Conservation (phyloP, 441 rosid species). For the Jatropha multifida region DNA sequence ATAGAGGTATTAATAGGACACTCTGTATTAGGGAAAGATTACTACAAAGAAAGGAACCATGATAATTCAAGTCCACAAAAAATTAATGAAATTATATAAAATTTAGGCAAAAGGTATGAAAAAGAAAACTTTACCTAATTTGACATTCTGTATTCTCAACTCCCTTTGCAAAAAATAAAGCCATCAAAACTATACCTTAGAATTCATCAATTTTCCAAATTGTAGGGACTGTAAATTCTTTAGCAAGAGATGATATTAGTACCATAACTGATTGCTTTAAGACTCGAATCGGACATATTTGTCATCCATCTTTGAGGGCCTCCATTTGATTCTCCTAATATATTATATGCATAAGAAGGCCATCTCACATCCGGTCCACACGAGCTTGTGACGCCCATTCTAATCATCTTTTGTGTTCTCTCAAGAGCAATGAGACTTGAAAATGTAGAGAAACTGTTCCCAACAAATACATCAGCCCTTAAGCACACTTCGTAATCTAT, state of each 20-base stretch:
- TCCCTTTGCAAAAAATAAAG: constrained; percentile 19
- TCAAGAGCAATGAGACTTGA: constrained; percentile 88
- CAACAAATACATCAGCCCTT: constrained; percentile 78
- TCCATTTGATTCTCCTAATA: constrained; percentile 53
- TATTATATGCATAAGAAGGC: constrained; percentile 91
- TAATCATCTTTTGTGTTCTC: constrained; percentile 76
- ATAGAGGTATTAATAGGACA: neutral
- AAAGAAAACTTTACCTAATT: constrained; percentile 10
- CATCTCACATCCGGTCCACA: constrained; percentile 55
- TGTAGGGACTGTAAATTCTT: neutral
- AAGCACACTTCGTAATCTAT: constrained; percentile 94
- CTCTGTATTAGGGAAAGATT: neutral
- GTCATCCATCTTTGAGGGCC: constrained; percentile 81
- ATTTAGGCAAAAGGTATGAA: neutral
- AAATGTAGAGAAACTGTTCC: constrained; percentile 94
- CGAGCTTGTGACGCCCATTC: constrained; percentile 51
- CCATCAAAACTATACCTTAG: neutral
- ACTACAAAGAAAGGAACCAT: neutral
- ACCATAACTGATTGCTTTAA: constrained; percentile 83
- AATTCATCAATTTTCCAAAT: neutral
- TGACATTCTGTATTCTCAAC: neutral
- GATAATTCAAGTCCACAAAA: neutral
- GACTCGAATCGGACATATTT: constrained; percentile 77
- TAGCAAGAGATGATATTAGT: constrained; percentile 65
- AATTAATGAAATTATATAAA: constrained; percentile 10